Conservation (phyloP, 306 rosid species). For the Prunus mume region DNA sequence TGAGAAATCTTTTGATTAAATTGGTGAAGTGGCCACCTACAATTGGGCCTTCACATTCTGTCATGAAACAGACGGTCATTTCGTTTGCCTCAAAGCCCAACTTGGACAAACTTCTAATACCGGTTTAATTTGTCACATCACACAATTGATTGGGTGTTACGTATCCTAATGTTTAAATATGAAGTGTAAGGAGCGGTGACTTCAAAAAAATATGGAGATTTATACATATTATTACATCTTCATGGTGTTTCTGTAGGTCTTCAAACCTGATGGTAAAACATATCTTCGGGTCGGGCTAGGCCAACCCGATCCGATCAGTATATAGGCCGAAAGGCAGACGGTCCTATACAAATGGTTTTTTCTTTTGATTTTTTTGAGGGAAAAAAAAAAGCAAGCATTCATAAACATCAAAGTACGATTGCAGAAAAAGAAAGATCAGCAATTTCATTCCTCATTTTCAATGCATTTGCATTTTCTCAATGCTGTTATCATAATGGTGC, state of each 20-base stretch:
- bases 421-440: conserved; percentile 26
- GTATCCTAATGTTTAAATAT: not conserved
- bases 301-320: not conserved
- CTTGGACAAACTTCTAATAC: not conserved
- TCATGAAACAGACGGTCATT: not conserved
- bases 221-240: not conserved
- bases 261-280: not conserved
- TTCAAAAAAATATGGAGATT: not conserved
- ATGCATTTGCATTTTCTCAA: conserved; percentile 30
- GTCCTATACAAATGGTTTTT: too few relatives aligned
- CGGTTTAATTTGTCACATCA: not conserved
- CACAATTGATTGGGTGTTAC: too few relatives aligned
- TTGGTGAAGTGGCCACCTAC: not conserved
- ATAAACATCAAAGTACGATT: not conserved
- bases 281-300: not conserved
- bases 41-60: conserved; percentile 4
- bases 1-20: not conserved
- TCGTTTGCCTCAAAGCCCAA: not conserved
- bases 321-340: not conserved
- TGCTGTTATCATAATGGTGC: conserved; percentile 24
- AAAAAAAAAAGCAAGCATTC: not conserved
- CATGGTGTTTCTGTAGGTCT: not conserved
- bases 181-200: not conserved
- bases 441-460: conserved; percentile 45
- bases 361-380: too few relatives aligned